These are phyloP conservation scores for Pezicula neosporulosa DNA, from an alignment of 2,329 filamentous ascomycete genomes.

Conservation along the genomic window DNA sequence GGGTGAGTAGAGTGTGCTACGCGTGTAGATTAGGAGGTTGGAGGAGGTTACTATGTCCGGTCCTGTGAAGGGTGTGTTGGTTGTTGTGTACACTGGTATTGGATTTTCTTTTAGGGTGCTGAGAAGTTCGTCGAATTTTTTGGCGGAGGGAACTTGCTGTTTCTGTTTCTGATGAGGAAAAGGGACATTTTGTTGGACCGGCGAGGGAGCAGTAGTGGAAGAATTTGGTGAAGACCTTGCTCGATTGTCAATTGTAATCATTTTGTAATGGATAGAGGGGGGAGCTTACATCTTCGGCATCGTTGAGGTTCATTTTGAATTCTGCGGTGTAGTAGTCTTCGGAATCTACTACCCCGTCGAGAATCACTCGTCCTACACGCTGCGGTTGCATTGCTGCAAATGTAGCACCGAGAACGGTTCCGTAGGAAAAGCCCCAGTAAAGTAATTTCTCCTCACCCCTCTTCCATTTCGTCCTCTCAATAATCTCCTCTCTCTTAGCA, in stretches of 20 bases:
- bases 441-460: not conserved
- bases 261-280: not conserved
- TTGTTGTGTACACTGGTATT: not conserved
- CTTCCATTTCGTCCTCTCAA: not conserved
- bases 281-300: not conserved
- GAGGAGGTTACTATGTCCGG: not conserved
- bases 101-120: not conserved
- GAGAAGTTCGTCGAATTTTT: not conserved
- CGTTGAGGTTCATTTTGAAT: not conserved
- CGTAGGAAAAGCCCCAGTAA: slow-evolving; percentile 48
- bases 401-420: slow-evolving; percentile 35
- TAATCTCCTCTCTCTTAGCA: not conserved
- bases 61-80: not conserved
- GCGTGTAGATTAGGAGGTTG: not conserved
- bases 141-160: not conserved
- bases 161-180: not conserved
- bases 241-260: too few species aligned
- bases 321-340: slow-evolving; percentile 16
- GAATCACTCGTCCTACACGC: slow-evolving; percentile 36
- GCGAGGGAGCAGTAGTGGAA: not conserved
- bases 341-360: slow-evolving; percentile 16
- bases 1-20: not conserved
- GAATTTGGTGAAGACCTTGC: not conserved
- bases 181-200: not conserved
- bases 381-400: slow-evolving; percentile 39